Evolutionary conservation across 2,329 filamentous ascomycete genomes (phyloP).

Genomic region (Pseudopyricularia javanii): DNA sequence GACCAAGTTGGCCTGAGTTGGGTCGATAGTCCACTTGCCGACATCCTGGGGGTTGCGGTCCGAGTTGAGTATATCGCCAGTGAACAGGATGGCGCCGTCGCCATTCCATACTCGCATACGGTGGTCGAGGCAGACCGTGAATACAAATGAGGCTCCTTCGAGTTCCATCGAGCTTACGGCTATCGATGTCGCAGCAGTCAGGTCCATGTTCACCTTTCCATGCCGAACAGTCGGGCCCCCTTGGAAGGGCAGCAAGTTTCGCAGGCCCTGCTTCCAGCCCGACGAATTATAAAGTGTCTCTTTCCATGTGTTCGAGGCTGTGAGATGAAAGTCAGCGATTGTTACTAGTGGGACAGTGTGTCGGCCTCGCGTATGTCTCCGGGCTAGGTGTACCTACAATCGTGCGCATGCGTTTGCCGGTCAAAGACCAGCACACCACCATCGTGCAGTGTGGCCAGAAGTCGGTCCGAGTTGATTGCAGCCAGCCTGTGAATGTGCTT

Average conservation of each 20-base stretch:
- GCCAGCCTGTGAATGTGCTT: constrained; percentile 72
- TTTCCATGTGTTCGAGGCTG: constrained; percentile 37
- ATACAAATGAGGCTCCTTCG: constrained; percentile 40
- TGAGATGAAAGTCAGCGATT: constrained; percentile 1
- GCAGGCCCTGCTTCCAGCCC: constrained; percentile 56
- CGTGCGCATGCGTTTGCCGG: constrained; percentile 32
- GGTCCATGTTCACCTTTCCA: constrained; percentile 52
- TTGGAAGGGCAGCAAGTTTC: constrained; percentile 55
- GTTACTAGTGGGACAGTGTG: background rate
- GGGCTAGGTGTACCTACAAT: constrained; percentile 23
- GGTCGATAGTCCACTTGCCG: constrained; percentile 66
- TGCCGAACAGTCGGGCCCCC: constrained; percentile 51
- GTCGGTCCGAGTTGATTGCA: constrained; percentile 58
- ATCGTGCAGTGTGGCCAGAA: constrained; percentile 73
- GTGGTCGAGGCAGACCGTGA: constrained; percentile 84
- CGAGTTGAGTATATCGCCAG: constrained; percentile 65
- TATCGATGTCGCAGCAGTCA: constrained; percentile 54
- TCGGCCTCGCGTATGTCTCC: background rate
- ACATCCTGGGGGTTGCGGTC: constrained; percentile 53
- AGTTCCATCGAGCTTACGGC: constrained; percentile 39
- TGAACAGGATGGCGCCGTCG: constrained; percentile 65
- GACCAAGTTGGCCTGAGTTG: constrained; percentile 65
- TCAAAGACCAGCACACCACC: constrained; percentile 64
- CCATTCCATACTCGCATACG: constrained; percentile 80
- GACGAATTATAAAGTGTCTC: constrained; percentile 64